phyloP scores from a whole-genome alignment of 257 asterid species.

The Petrea volubilis region DNA sequence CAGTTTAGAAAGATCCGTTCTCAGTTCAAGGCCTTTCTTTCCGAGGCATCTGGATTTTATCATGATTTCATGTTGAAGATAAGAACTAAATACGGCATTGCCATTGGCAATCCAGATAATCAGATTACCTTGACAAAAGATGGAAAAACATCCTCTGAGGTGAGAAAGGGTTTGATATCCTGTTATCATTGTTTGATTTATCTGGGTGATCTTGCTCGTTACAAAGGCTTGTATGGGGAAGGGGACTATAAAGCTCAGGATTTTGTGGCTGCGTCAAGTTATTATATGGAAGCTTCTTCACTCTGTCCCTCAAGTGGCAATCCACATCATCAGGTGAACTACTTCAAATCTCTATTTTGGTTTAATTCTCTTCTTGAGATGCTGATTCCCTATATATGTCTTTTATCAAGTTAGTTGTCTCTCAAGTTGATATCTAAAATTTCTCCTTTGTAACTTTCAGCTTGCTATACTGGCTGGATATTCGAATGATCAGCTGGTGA shows the following conservation, averaged over 20 bases:
- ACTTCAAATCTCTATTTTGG: not conserved
- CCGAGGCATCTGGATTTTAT: constrained; percentile 88
- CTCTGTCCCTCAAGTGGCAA: constrained; percentile 82
- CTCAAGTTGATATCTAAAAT: not conserved
- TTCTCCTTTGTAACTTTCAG: constrained; percentile 35
- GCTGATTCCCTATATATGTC: not conserved
- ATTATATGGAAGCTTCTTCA: constrained; percentile 76
- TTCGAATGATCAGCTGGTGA: constrained; percentile 67
- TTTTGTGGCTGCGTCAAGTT: constrained; percentile 74
- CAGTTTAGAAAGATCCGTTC: constrained; percentile 67
- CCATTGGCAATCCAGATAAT: constrained; percentile 57
- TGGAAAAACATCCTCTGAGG: constrained; percentile 52
- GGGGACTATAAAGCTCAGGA: constrained; percentile 78
- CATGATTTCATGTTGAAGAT: constrained; percentile 86
- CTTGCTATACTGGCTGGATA: constrained; percentile 87
- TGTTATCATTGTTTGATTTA: constrained; percentile 85
- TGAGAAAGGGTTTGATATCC: constrained; percentile 66
- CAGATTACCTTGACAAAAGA: constrained; percentile 52
- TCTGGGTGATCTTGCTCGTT: constrained; percentile 91
- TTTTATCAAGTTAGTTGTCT: not conserved
- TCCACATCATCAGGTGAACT: constrained; percentile 80
- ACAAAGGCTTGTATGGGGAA: constrained; percentile 82
- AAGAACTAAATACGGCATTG: constrained; percentile 63
- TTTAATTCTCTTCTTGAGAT: not conserved
- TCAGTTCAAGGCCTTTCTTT: constrained; percentile 74